These are phyloP conservation scores for Blastocystis sp. DNA, from an alignment of 352 stramenopile species.

Conservation along the genomic window DNA sequence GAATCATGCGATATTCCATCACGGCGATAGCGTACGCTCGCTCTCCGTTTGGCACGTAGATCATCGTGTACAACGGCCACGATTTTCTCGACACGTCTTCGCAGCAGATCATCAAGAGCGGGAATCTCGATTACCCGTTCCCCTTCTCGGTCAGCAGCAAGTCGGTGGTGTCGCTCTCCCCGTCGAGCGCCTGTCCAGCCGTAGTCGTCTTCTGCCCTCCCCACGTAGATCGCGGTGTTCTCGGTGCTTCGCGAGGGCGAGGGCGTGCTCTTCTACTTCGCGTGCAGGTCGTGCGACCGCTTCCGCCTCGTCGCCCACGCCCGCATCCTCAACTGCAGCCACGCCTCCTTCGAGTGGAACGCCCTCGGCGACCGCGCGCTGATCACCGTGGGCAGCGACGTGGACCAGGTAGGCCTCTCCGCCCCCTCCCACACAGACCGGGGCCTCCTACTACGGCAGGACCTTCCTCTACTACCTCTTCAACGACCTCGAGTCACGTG, in stretches of 20 bases:
- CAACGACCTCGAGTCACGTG: constrained; percentile 6
- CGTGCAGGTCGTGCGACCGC: too few species aligned
- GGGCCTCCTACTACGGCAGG: constrained; percentile 17
- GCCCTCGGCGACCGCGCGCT: background rate
- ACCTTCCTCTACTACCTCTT: background rate
- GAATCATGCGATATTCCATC: background rate
- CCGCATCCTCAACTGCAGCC: constrained; percentile 3
- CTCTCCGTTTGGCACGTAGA: background rate
- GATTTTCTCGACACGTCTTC: background rate
- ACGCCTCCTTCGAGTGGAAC: background rate
- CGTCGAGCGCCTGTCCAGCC: background rate
- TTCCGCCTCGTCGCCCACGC: background rate
- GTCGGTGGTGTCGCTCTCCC: background rate
- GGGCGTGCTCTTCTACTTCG: background rate
- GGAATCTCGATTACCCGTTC: background rate
- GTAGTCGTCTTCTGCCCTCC: background rate
- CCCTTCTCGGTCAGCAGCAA: background rate
- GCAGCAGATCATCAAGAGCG: background rate
- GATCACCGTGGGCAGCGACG: background rate
- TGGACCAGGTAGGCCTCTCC: background rate
- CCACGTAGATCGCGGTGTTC: background rate
- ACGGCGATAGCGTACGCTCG: background rate
- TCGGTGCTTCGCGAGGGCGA: background rate
- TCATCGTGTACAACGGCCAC: background rate
- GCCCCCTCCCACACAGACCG: background rate